Evolutionary conservation across 2,329 filamentous ascomycete species (phyloP).

Genomic region (Aureobasidium sp.): DNA sequence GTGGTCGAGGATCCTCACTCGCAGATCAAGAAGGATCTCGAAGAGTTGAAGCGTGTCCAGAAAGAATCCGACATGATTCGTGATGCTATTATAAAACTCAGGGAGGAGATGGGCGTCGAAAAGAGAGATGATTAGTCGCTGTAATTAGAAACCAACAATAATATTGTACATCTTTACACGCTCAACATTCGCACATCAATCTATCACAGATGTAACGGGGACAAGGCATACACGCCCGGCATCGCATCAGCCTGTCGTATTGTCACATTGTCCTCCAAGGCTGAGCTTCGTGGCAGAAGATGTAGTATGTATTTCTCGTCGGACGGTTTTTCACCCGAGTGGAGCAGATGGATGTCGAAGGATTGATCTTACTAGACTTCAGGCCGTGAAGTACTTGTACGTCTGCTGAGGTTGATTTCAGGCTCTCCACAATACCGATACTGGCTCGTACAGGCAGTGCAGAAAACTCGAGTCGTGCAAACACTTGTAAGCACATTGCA

Average conservation of each 20-base stretch:
- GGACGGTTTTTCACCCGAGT: neutral
- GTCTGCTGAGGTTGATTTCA: neutral
- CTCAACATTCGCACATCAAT: too few relatives aligned
- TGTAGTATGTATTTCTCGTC: neutral
- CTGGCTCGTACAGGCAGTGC: neutral
- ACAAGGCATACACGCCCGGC: neutral
- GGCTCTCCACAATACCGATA: too few relatives aligned
- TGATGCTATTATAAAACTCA: conserved; percentile 4
- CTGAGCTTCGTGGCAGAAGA: neutral
- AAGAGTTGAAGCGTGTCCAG: conserved; percentile 5
- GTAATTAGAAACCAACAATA: neutral
- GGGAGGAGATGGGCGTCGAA: conserved; percentile 3
- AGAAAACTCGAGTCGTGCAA: neutral
- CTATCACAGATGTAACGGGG: neutral
- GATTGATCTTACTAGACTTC: neutral
- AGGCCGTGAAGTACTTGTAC: neutral
- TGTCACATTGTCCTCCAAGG: neutral
- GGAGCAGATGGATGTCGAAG: neutral
- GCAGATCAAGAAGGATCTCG: conserved; percentile 4
- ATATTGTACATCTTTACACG: neutral
- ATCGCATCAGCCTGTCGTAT: neutral
- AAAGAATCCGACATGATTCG: neutral
- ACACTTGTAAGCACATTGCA: neutral
- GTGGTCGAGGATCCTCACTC: neutral
- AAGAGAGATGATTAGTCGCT: neutral